A percentile compares a stretch with the other conserved stretches of the same genome.
These are phyloP conservation scores for Aphanomyces invadans DNA, from an alignment of 352 stramenopile genomes.

Conservation along the genomic window DNA sequence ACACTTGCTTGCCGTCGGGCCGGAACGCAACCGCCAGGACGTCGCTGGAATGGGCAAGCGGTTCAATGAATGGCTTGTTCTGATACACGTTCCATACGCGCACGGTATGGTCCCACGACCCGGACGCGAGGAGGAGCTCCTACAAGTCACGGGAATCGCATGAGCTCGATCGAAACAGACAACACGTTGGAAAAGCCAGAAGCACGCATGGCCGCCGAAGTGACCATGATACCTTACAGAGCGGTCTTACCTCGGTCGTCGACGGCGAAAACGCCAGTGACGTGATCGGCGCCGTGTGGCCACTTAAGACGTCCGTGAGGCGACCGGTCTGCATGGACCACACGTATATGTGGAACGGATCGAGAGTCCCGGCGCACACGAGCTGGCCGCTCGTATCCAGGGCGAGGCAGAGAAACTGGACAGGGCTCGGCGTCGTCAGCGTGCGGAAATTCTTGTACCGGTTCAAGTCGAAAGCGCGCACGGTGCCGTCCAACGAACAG, in stretches of 20 bases:
- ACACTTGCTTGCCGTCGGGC: constrained; percentile 95
- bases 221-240: too few species aligned
- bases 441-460: constrained; percentile 99
- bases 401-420: constrained; percentile 97
- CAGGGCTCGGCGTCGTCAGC: constrained; percentile 92
- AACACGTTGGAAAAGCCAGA: not conserved
- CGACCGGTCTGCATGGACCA: constrained; percentile 96
- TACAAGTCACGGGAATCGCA: constrained; percentile 35
- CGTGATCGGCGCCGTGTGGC: constrained; percentile 95
- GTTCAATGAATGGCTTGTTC: constrained; percentile 92
- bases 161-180: constrained; percentile 13
- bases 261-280: constrained; percentile 89
- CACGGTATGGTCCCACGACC: constrained; percentile 98
- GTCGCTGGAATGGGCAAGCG: constrained; percentile 92
- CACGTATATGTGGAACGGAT: constrained; percentile 97
- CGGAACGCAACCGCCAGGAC: constrained; percentile 95
- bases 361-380: constrained; percentile 90
- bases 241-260: constrained; percentile 29
- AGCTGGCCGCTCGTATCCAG: constrained; percentile 96
- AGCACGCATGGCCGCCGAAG: not conserved
- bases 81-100: constrained; percentile 99
- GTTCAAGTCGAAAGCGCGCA: constrained; percentile 97
- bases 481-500: constrained; percentile 96
- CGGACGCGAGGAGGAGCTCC: constrained; percentile 89
- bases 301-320: constrained; percentile 96